Evolutionary conservation across 2,329 filamentous ascomycete species (phyloP), one percentile per base, ranked within the genome.

Genomic region (Metarhizium guizhouense): DNA sequence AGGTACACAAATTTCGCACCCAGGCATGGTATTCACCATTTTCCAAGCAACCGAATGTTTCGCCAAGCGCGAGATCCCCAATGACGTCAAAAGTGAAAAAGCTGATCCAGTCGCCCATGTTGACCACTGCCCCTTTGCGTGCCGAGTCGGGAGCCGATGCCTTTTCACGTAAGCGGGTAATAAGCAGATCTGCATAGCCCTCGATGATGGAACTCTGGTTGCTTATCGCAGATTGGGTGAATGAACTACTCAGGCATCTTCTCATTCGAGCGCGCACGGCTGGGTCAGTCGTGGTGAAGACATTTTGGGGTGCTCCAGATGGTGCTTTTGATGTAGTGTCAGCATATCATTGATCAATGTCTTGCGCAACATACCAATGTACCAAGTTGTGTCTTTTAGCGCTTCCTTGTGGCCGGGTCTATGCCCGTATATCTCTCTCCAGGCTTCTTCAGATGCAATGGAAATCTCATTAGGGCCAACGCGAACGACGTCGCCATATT

Each of bases 21-120:
- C 61, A 65, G 0, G 62, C 62, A 29, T 66, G 61, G 55, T 61
- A 62, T 14, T 58, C 40, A 2, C 56, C 48, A 3, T 56, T 48
- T 36, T 65, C 55, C 2, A 66, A 54, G 20, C 60, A 61, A 1
- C 59, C 54, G 20, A 65, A 67, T 2, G 60, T 53, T 43, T 65
- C 62, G 13, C 63, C 65, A 48, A 67, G 65, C 4, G 62, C 57
- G 4, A 67, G 55, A 42, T 64, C 62, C 14, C 63, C 63, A 29
- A 65, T 62, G 7, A 67, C 43, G 20, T 67, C 65, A 43, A 43
- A 43, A 4, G 64, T 67, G 8, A 59, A 52, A 47, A 54, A 65
- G 48, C 63, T 63, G 54, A 60, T 64, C 64, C 59, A 66, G 10
- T 53, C 53, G 0, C 55, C 53, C 40, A 67, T 47, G 16, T 67